Evolutionary conservation across 345 rosid genomes (phyloP).

Genomic region (Litchi chinensis): DNA sequence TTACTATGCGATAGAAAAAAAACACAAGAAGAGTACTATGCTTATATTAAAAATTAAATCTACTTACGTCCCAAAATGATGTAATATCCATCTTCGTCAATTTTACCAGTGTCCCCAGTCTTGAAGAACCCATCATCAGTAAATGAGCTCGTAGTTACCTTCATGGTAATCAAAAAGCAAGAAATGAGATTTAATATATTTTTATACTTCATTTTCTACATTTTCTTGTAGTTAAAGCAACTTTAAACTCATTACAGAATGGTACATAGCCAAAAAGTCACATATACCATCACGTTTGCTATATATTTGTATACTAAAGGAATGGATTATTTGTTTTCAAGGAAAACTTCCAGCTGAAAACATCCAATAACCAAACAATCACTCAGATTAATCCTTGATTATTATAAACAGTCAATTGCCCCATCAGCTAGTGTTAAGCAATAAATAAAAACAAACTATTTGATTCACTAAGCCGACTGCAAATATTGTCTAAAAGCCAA

Average conservation of each 20-base stretch:
- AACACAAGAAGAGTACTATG: not conserved
- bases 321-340: not conserved
- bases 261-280: not conserved
- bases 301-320: too few relatives aligned
- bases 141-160: conserved; percentile 80
- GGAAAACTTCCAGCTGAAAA: not conserved
- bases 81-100: conserved; percentile 85
- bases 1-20: not conserved
- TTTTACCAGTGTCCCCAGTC: conserved; percentile 93
- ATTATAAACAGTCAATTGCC: not conserved
- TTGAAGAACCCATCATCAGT: conserved; percentile 90
- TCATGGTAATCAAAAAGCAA: conserved; percentile 9
- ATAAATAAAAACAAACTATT: not conserved
- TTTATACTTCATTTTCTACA: not conserved
- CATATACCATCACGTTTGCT: not conserved
- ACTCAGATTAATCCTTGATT: not conserved
- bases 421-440: not conserved
- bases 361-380: not conserved
- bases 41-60: conserved; percentile 6
- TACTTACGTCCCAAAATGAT: conserved; percentile 95
- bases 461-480: not conserved
- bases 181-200: conserved; percentile 10
- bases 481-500: not conserved
- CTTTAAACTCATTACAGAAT: not conserved
- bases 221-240: not conserved